Conservation (phyloP, 441 rosid genomes). For the Pelargonium hybrid region DNA sequence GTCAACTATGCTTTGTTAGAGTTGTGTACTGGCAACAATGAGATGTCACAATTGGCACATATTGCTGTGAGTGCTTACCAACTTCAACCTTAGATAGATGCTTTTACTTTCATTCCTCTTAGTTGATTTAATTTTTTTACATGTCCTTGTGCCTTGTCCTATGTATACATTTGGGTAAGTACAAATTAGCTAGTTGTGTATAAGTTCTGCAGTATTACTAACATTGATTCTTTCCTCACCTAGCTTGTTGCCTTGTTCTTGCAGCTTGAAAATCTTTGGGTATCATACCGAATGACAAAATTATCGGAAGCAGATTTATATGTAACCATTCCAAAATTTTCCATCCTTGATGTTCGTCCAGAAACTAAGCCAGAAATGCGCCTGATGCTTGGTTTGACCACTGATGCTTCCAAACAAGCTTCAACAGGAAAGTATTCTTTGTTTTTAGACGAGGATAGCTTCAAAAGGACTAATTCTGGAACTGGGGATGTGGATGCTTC, state of each 20-base stretch:
- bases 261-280: conserved; percentile 99
- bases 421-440: conserved; percentile 50
- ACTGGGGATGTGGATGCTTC: conserved; percentile 42
- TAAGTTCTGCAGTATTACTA: background rate
- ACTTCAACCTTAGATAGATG: background rate
- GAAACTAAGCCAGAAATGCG: conserved; percentile 94
- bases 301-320: conserved; percentile 88
- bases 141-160: conserved; percentile 1
- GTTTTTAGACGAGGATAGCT: conserved; percentile 41
- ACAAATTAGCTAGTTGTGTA: background rate
- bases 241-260: conserved; percentile 23
- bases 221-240: background rate
- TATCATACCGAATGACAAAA: conserved; percentile 80
- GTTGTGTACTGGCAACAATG: conserved; percentile 74
- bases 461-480: conserved; percentile 41
- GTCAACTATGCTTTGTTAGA: conserved; percentile 81
- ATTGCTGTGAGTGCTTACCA: conserved; percentile 56
- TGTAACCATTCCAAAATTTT: conserved; percentile 78
- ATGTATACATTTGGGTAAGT: background rate
- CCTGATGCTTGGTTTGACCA: conserved; percentile 90
- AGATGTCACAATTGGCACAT: conserved; percentile 80
- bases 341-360: conserved; percentile 80
- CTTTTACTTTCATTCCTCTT: background rate
- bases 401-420: conserved; percentile 72
- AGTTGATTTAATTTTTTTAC: background rate